A percentile compares a stretch with the other conserved stretches of the same genome.
These are phyloP conservation scores for Coemansia sp. DNA, from an alignment of 192 early-diverging fungal species.

Conservation along the genomic window DNA sequence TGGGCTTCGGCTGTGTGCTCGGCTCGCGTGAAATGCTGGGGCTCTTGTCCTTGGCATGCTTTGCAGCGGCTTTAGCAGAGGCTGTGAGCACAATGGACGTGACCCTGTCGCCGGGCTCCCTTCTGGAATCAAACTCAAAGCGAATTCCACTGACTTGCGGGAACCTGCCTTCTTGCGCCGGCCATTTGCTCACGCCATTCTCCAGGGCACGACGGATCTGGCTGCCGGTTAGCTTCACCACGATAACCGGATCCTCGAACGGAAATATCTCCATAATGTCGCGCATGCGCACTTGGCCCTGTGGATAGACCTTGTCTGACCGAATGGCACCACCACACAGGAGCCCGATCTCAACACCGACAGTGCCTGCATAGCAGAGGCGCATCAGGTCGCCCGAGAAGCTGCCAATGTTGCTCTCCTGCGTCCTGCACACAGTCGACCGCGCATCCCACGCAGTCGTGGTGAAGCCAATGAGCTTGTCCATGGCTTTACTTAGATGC, in stretches of 20 bases:
- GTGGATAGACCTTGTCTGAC: conserved; percentile 58
- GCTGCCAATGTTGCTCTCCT: conserved; percentile 65
- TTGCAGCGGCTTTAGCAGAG: conserved; percentile 30
- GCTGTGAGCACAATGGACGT: conserved; percentile 49
- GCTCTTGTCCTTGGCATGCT: background rate
- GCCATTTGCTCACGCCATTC: conserved; percentile 65
- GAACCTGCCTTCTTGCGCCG: conserved; percentile 69
- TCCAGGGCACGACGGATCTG: conserved; percentile 65
- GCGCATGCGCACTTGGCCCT: conserved; percentile 59
- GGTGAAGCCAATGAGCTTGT: conserved; percentile 59
- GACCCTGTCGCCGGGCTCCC: conserved; percentile 56
- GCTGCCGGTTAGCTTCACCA: conserved; percentile 61
- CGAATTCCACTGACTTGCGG: conserved; percentile 66
- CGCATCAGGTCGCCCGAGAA: conserved; percentile 66
- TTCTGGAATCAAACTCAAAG: conserved; percentile 58
- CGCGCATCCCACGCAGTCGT: conserved; percentile 58
- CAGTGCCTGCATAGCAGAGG: conserved; percentile 41
- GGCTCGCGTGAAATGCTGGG: background rate
- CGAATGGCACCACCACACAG: conserved; percentile 66
- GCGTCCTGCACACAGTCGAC: conserved; percentile 56
- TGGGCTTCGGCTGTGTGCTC: background rate
- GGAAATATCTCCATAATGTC: conserved; percentile 69
- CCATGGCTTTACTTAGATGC: conserved; percentile 55
- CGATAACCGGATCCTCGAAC: conserved; percentile 68
- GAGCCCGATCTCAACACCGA: conserved; percentile 51